These are phyloP conservation scores for Phlebopus sp. DNA, from an alignment of 1,284 basidiomycete species.

Conservation along the genomic window DNA sequence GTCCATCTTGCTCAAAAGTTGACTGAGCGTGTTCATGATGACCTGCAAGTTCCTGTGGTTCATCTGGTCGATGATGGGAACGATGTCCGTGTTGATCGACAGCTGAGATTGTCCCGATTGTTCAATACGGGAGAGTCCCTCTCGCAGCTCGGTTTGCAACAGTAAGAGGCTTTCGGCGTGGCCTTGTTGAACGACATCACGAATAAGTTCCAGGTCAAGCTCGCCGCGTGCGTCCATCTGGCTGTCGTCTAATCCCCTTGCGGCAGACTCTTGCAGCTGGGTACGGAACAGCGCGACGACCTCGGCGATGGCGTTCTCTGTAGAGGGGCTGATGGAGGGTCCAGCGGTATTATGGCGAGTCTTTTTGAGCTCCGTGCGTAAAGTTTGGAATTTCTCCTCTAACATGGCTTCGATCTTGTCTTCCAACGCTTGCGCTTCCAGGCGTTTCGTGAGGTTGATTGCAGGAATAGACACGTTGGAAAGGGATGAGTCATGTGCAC, in stretches of 20 bases:
- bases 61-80: constrained; percentile 52
- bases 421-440: constrained; percentile 60
- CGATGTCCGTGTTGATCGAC: constrained; percentile 29
- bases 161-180: constrained; percentile 56
- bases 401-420: constrained; percentile 56
- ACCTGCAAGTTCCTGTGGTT: constrained; percentile 53
- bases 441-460: constrained; percentile 50
- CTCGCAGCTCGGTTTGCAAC: constrained; percentile 57
- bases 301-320: constrained; percentile 62
- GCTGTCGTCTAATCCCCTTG: constrained; percentile 57
- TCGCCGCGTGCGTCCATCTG: constrained; percentile 71
- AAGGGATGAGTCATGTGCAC: constrained; percentile 36
- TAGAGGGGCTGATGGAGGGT: constrained; percentile 39
- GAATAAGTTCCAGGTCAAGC: constrained; percentile 72
- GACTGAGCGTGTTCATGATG: constrained; percentile 57
- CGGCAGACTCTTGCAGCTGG: constrained; percentile 62
- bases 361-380: constrained; percentile 42
- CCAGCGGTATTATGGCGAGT: constrained; percentile 16
- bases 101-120: constrained; percentile 22
- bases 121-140: constrained; percentile 40
- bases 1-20: constrained; percentile 60
- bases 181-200: constrained; percentile 63
- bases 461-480: constrained; percentile 46
- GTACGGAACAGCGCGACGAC: constrained; percentile 63
- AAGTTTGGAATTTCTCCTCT: constrained; percentile 61